Percentiles rank a stretch among this genome's conserved stretches.
These are phyloP conservation scores for Pleomassaria siparia DNA, from an alignment of 2,329 filamentous ascomycete species.

Conservation along the genomic window DNA sequence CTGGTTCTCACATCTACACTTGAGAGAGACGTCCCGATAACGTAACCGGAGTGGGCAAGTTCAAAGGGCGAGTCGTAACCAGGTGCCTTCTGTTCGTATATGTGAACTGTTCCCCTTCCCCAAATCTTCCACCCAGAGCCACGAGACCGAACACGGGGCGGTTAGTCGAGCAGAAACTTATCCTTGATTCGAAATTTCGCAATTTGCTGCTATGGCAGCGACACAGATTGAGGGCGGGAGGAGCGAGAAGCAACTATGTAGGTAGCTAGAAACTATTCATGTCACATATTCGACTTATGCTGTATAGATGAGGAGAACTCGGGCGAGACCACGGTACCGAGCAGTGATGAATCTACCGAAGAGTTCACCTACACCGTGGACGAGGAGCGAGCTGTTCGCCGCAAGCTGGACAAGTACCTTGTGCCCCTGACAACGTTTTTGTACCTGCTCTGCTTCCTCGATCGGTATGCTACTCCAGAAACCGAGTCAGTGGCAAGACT, in stretches of 20 bases:
- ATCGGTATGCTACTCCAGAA: conserved; percentile 28
- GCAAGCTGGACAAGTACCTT: conserved; percentile 56
- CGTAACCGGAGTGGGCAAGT: conserved; percentile 2
- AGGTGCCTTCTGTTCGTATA: conserved; percentile 26
- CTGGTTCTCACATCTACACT: conserved; percentile 24
- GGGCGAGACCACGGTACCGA: conserved; percentile 11
- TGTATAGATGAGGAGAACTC: conserved; percentile 22
- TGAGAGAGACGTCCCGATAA: conserved; percentile 1
- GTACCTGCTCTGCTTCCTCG: conserved; percentile 57
- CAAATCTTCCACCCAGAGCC: conserved; percentile 28
- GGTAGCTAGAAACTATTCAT: not conserved
- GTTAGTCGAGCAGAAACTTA: conserved; percentile 14
- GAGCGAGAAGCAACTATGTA: conserved; percentile 26
- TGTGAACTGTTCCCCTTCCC: conserved; percentile 30
- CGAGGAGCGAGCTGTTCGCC: conserved; percentile 53
- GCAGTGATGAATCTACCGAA: conserved; percentile 33
- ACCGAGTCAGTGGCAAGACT: not conserved
- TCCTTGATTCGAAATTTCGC: conserved; percentile 4
- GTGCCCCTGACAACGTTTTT: conserved; percentile 56
- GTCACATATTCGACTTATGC: not conserved
- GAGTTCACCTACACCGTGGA: conserved; percentile 53
- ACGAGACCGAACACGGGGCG: conserved; percentile 6
- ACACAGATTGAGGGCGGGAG: conserved; percentile 15
- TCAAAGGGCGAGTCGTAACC: conserved; percentile 15
- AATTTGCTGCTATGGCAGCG: conserved; percentile 2